Conservation (phyloP, 2,329 filamentous ascomycete species). For the Pseudogymnoascus sp. region DNA sequence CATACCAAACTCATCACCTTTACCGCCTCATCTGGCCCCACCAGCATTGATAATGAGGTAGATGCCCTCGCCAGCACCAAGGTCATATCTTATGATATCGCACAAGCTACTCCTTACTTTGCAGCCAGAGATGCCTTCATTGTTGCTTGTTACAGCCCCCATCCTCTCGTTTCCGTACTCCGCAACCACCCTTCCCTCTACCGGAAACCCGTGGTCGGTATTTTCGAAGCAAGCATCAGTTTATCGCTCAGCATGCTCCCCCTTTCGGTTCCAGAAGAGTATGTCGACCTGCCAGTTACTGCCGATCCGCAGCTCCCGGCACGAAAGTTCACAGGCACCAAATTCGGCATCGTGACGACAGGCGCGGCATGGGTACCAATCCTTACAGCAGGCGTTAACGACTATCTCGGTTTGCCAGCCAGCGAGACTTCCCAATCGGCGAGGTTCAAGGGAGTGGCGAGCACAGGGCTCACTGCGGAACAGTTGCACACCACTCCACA, state of each 20-base stretch:
- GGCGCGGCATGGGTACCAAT: constrained; percentile 76
- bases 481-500: constrained; percentile 67
- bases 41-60: constrained; percentile 69
- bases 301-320: constrained; percentile 35
- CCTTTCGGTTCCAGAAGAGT: not conserved
- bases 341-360: constrained; percentile 85
- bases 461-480: constrained; percentile 71
- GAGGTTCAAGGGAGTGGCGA: constrained; percentile 69
- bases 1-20: constrained; percentile 49
- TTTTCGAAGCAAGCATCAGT: constrained; percentile 77
- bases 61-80: constrained; percentile 59
- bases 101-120: not conserved
- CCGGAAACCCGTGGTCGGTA: constrained; percentile 60
- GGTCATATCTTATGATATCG: constrained; percentile 52
- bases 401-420: constrained; percentile 49
- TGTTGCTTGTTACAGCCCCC: constrained; percentile 81
- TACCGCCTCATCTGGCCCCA: constrained; percentile 58
- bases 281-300: constrained; percentile 43
- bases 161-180: constrained; percentile 64
- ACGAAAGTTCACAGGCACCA: constrained; percentile 30
- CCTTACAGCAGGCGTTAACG: constrained; percentile 56
- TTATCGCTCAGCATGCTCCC: constrained; percentile 17
- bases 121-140: constrained; percentile 64
- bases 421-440: constrained; percentile 18
- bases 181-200: constrained; percentile 29